Conservation (phyloP, 495 filamentous ascomycete species). For the Aspergillus haitiensis region DNA sequence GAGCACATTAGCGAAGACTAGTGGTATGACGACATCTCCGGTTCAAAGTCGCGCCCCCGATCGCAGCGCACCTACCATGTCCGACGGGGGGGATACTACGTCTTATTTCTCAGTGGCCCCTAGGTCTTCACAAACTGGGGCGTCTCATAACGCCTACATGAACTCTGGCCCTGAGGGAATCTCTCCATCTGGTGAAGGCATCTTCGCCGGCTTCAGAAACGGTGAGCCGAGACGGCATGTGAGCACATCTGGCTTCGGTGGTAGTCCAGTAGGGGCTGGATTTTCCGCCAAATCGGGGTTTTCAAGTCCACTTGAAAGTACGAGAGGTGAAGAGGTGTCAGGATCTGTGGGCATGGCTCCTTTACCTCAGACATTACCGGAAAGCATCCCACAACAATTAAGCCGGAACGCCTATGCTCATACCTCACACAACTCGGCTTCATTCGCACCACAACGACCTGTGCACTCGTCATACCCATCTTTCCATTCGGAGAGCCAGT, state of each 20-base stretch:
- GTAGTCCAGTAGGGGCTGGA: constrained; percentile 32
- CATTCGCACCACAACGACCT: constrained; percentile 36
- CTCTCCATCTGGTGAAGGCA: constrained; percentile 39
- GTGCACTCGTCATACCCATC: constrained; percentile 39
- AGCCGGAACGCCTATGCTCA: constrained; percentile 37
- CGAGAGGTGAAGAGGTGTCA: constrained; percentile 33
- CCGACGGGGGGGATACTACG: constrained; percentile 39
- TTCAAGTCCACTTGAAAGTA: constrained; percentile 30
- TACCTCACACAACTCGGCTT: constrained; percentile 42
- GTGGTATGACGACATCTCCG: constrained; percentile 49
- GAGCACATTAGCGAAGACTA: constrained; percentile 50
- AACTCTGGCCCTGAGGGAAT: constrained; percentile 35
- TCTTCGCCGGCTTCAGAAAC: constrained; percentile 32
- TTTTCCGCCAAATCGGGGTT: constrained; percentile 38
- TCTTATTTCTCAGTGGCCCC: constrained; percentile 44
- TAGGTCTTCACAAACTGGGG: constrained; percentile 27
- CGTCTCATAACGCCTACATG: constrained; percentile 38
- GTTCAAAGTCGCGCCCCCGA: constrained; percentile 47
- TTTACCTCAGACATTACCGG: constrained; percentile 32
- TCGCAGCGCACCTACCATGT: constrained; percentile 37
- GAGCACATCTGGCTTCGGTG: constrained; percentile 32
- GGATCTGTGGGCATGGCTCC: constrained; percentile 32
- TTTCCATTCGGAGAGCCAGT: constrained; percentile 44
- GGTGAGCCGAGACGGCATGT: constrained; percentile 36
- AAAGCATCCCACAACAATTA: constrained; percentile 33